These are phyloP conservation scores for Rhynchospora pubera DNA, from an alignment of 176 grass and related monocot species.

Conservation along the genomic window DNA sequence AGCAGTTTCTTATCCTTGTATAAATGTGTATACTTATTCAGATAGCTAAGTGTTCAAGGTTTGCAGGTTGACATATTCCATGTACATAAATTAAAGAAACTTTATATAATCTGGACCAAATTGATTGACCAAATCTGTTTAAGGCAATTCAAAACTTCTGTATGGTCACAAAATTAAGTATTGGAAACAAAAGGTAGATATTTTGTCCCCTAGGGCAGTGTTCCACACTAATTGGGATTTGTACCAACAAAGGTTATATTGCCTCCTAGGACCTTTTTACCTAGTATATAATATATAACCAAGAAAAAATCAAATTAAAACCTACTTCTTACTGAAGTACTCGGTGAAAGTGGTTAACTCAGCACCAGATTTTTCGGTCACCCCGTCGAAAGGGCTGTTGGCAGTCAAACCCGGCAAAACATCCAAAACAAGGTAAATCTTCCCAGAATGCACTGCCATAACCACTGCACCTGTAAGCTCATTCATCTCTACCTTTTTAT, in stretches of 20 bases:
- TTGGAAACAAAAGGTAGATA: background rate
- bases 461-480: constrained; percentile 53
- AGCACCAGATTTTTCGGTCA: constrained; percentile 47
- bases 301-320: background rate
- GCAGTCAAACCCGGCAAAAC: constrained; percentile 45
- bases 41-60: background rate
- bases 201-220: background rate
- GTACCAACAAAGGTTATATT: background rate
- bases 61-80: background rate
- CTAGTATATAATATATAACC: background rate
- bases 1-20: background rate
- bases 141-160: background rate
- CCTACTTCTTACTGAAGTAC: constrained; percentile 88
- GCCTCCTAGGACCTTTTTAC: background rate
- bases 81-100: too few relatives aligned
- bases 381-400: constrained; percentile 69
- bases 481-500: constrained; percentile 39
- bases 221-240: background rate
- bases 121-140: background rate
- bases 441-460: constrained; percentile 79
- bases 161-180: background rate
- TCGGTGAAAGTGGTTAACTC: constrained; percentile 50
- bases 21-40: background rate
- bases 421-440: constrained; percentile 66
- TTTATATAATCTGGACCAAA: background rate